Base-by-base conservation (phyloP, 495 filamentous ascomycete genomes). In the Podospora sp. region DNA sequence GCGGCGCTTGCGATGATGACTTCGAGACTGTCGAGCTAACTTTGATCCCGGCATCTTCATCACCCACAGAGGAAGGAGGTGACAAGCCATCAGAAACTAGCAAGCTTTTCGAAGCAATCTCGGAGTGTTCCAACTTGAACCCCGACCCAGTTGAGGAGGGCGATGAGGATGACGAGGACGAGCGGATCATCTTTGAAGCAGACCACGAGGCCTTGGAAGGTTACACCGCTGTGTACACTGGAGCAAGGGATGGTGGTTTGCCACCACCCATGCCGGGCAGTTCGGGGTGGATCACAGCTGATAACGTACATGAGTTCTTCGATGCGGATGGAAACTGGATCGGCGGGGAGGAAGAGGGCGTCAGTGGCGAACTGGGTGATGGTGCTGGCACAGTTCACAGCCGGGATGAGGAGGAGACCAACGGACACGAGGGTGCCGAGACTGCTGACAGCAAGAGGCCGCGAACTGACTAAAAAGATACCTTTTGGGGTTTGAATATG, bases 241-340 rank as follows among this genome's bases (percentile, higher is more conserved):
- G 81, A 25, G 73, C 72, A 25, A 65, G 65, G 36, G 79, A 82
- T 68, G 86, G 87, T 6, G 87, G 85, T 46, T 70, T 94, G 35
- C 91, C 91, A 50, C 89, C 91, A 14, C 88, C 91, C 4, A 84
- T 95, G 75, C 91, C 91, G 1, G 93, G 94, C 12, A 94, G 92
- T 72, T 88, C 87, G 0, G 93, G 93, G 2, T 99, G 95, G 95
- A 97, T 99, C 69, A 99, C 95, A 20, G 90, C 93, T 16, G 95
- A 97, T 62, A 99, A 99, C 77, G 91, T 97, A 75, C 84, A 89
- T 60, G 87, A 97, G 72, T 97, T 77, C 61, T 86, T 87, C 68
- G 83, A 87, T 60, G 81, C 69, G 21, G 80, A 86, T 0, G 85
- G 85, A 5, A 86, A 86, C 49, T 87, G 82, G 82, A 85, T 85